phyloP scores from a whole-genome alignment of 192 early-diverging fungal species.

The Entophlyctis luteolus region DNA sequence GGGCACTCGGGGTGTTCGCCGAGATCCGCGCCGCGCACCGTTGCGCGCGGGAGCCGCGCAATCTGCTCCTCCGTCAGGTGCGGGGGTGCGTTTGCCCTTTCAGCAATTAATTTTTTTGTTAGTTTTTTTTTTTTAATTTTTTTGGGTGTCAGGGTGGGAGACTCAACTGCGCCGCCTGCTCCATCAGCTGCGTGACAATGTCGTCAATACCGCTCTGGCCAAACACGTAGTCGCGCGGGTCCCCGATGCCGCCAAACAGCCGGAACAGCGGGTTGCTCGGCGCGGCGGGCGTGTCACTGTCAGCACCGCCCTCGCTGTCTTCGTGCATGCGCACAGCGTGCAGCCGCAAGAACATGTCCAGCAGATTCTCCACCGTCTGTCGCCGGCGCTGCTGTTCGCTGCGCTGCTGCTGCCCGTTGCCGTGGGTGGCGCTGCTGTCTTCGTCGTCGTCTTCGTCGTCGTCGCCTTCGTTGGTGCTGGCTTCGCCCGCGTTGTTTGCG shows the following conservation, averaged over 20 bases:
- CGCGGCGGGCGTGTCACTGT: background rate
- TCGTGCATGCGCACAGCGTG: background rate
- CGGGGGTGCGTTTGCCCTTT: slow-evolving; percentile 69
- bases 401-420: background rate
- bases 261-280: slow-evolving; percentile 8
- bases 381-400: background rate
- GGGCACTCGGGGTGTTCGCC: slow-evolving; percentile 72
- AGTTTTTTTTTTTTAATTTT: background rate
- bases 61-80: slow-evolving; percentile 78
- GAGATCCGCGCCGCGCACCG: slow-evolving; percentile 51
- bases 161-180: slow-evolving; percentile 31
- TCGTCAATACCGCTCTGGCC: slow-evolving; percentile 78
- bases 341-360: background rate
- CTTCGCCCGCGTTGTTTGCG: background rate
- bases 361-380: too few species aligned
- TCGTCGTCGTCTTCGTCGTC: background rate
- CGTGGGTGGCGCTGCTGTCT: background rate
- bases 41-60: slow-evolving; percentile 52
- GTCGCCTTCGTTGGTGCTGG: background rate
- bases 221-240: slow-evolving; percentile 74
- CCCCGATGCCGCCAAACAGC: slow-evolving; percentile 20
- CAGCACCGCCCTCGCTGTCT: background rate
- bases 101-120: background rate
- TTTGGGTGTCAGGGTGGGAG: background rate
- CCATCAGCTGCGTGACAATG: slow-evolving; percentile 74